These are phyloP conservation scores for Corrigiola litoralis DNA, from an alignment of 179 eudicot species.

Conservation along the genomic window DNA sequence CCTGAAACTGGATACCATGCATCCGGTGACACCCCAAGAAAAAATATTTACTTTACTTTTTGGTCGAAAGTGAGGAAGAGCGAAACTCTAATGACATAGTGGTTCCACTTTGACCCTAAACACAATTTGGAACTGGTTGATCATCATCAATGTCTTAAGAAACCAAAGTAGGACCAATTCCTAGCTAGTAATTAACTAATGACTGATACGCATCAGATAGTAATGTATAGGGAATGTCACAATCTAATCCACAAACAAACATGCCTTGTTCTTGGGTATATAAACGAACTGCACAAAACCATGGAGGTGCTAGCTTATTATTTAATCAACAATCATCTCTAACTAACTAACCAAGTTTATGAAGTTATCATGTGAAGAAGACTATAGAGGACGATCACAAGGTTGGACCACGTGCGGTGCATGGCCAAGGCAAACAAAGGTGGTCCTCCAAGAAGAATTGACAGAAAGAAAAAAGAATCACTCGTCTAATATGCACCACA, in stretches of 20 bases:
- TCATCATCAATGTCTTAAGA: background rate
- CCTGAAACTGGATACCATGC: too few relatives aligned
- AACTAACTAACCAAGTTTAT: background rate
- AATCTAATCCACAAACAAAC: conserved; percentile 23
- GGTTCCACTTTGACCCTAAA: background rate
- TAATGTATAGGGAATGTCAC: conserved; percentile 17
- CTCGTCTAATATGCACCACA: conserved; percentile 26
- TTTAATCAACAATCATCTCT: background rate
- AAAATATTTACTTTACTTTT: background rate
- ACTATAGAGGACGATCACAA: conserved; percentile 11
- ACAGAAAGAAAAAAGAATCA: conserved; percentile 31
- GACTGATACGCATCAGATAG: background rate
- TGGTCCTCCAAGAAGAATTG: conserved; percentile 32
- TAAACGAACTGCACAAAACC: background rate
- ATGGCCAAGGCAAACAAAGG: conserved; percentile 26
- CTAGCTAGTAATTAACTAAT: background rate
- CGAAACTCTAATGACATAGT: background rate
- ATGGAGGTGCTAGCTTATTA: conserved; percentile 2
- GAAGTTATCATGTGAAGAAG: conserved; percentile 24
- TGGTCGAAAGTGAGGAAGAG: background rate
- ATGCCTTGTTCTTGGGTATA: conserved; percentile 24
- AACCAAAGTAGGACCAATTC: background rate
- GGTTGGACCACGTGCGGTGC: conserved; percentile 44
- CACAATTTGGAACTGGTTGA: background rate
- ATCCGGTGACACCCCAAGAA: too few relatives aligned